phyloP scores from a whole-genome alignment of 2,329 filamentous ascomycete species.

The Xylaria sp. region DNA sequence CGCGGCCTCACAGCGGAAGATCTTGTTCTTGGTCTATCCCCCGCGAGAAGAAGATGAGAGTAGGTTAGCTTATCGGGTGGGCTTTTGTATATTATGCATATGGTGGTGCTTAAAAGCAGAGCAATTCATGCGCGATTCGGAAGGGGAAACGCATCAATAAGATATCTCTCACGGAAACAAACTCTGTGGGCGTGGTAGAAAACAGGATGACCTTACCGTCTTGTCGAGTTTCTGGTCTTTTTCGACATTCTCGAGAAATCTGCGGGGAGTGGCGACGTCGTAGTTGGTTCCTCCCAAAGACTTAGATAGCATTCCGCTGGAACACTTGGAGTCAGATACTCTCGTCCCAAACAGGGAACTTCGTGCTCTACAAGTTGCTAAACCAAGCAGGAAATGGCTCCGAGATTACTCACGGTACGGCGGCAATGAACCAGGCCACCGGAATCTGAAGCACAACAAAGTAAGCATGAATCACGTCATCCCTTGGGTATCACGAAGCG shows the following conservation, averaged over 20 bases:
- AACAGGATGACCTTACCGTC: conserved; percentile 30
- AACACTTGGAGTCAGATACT: too few relatives aligned
- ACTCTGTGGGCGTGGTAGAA: neutral
- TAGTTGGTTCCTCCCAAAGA: conserved; percentile 23
- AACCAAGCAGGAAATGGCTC: too few relatives aligned
- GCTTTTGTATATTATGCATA: neutral
- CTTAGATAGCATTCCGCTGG: conserved; percentile 17
- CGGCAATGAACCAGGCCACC: conserved; percentile 34
- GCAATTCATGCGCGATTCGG: neutral
- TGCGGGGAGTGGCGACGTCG: conserved; percentile 36
- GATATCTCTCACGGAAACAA: neutral
- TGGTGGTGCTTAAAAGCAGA: neutral
- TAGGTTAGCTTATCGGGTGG: conserved; percentile 14
- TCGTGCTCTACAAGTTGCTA: too few relatives aligned
- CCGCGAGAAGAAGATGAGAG: neutral
- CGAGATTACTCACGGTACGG: conserved; percentile 26
- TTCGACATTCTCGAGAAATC: conserved; percentile 31
- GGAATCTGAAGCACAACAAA: conserved; percentile 34
- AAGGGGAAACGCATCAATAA: neutral
- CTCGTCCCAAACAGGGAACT: too few relatives aligned
- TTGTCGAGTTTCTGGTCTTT: conserved; percentile 39
- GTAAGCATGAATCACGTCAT: conserved; percentile 9
- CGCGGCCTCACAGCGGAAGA: conserved; percentile 39
- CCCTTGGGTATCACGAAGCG: neutral
- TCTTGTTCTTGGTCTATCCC: conserved; percentile 40